These are phyloP conservation scores for Fusarium agapanthi DNA, from an alignment of 2,329 filamentous ascomycete species.

Conservation along the genomic window DNA sequence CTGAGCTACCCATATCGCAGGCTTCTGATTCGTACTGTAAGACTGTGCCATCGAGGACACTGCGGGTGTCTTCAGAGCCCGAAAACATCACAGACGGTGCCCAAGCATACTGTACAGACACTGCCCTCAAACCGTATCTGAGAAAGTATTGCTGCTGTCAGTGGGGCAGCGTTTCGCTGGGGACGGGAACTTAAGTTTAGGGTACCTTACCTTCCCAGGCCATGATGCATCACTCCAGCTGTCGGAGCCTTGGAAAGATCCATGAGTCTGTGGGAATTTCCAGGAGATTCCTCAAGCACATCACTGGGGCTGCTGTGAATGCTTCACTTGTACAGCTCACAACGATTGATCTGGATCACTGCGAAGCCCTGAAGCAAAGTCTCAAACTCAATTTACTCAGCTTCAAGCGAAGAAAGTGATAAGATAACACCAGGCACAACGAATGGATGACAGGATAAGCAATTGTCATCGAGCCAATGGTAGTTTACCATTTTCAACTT, in stretches of 20 bases:
- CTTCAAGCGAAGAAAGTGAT: background rate
- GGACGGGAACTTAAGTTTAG: slow-evolving; percentile 25
- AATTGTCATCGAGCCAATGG: slow-evolving; percentile 13
- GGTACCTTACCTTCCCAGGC: slow-evolving; percentile 25
- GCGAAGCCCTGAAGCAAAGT: background rate
- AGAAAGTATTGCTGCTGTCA: background rate
- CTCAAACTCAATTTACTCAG: background rate
- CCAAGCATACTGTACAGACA: slow-evolving; percentile 8
- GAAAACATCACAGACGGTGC: background rate
- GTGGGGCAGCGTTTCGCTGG: slow-evolving; percentile 30
- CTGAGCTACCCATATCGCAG: slow-evolving; percentile 14
- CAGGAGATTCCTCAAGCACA: slow-evolving; percentile 12
- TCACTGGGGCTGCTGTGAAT: slow-evolving; percentile 3
- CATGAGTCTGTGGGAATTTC: slow-evolving; percentile 21
- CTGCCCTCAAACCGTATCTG: slow-evolving; percentile 15
- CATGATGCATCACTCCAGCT: slow-evolving; percentile 20
- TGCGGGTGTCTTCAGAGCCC: background rate
- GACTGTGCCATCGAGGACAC: background rate
- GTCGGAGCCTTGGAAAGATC: slow-evolving; percentile 27
- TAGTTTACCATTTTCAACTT: slow-evolving; percentile 25
- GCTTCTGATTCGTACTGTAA: slow-evolving; percentile 21
- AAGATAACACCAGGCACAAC: slow-evolving; percentile 19
- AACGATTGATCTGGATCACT: background rate
- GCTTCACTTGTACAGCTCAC: background rate
- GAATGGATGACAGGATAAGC: slow-evolving; percentile 23